Evolutionary conservation across 208 protist species (phyloP), one percentile per base, ranked within the genome.

Genomic region (Kentomonas sorsogonicus): DNA sequence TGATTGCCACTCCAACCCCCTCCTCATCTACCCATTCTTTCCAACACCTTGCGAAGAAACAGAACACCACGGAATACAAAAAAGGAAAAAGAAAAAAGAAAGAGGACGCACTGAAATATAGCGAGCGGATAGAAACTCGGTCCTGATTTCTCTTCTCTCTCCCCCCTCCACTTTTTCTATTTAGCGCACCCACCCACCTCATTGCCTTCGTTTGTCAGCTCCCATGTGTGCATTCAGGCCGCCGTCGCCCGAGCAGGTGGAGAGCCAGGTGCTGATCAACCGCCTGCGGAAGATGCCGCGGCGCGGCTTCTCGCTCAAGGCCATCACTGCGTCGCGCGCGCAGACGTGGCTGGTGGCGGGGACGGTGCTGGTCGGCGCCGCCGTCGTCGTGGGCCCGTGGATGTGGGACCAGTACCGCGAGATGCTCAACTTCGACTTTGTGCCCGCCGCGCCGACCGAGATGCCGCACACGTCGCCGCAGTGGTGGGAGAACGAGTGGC

Each of bases 401-500:
- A 29, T 92, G 33, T 66, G 74, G 59, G 71, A 83, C n/a, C 81
- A 95, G 58, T 70, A 68, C 11, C 72, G 73, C 38, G 82, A 91
- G 72, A 62, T 88, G 63, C 44, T 88, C 25, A 74, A 79, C 45
- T 70, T 79, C 57, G 81, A 81, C 53, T 88, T 82, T 58, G 72
- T 83, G 41, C 72, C 77, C 10, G 36, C 90, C 38, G 64, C 76
- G 36, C 63, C 83, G 2, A 70, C 74, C 22, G 48, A 72, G 33
- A 87, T 93, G 83, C 85, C 77, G 15, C 74, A 50, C 36, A 84
- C 72, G 33, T 93, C 89, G 7, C 69, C 80, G 22, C 58, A 60
- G 53, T 95, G 89, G 89, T 95, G 89, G 86, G 89, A 93, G 72
- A 93, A 92, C 39, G 83, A 92, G 72, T 95, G 89, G 86, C 79